These are phyloP conservation scores for Cyclotella kingstonii DNA, from an alignment of 108 stramenopile genomes.

Conservation along the genomic window DNA sequence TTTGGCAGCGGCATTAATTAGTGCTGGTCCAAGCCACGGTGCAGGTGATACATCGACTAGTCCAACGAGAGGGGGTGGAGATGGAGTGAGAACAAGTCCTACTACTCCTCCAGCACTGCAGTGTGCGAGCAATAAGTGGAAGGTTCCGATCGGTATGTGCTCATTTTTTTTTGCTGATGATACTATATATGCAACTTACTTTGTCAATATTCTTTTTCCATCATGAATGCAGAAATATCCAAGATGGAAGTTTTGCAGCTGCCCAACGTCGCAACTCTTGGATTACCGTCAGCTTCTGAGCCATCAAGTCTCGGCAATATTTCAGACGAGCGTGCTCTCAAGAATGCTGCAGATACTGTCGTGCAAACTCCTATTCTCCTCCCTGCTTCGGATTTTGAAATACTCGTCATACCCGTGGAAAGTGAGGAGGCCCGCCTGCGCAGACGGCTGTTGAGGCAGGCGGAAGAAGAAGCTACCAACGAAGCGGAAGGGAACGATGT, in stretches of 20 bases:
- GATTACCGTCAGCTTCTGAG: conserved; percentile 18
- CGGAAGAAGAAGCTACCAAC: conserved; percentile 37
- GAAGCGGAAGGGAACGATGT: conserved; percentile 20
- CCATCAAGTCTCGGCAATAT: no score
- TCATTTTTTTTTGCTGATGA: background rate
- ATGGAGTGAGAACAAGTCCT: conserved; percentile 28
- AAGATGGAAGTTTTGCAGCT: conserved; percentile 76
- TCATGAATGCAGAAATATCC: conserved; percentile 44
- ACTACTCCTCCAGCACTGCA: conserved; percentile 66
- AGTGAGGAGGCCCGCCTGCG: conserved; percentile 57
- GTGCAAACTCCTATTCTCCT: conserved; percentile 71
- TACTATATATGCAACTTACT: no score
- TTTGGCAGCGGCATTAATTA: conserved; percentile 66
- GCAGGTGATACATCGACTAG: conserved; percentile 29
- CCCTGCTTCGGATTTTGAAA: conserved; percentile 73
- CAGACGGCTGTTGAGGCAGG: conserved; percentile 40
- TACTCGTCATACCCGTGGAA: conserved; percentile 73
- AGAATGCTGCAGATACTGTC: conserved; percentile 45
- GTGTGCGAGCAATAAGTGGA: conserved; percentile 92
- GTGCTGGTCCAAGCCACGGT: conserved; percentile 2
- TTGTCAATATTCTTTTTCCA: background rate
- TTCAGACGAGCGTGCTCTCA: conserved; percentile 70
- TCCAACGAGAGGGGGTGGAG: conserved; percentile 27
- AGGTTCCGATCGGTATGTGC: conserved; percentile 62
- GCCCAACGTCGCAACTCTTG: conserved; percentile 21